Base-by-base conservation (phyloP, 2,329 filamentous ascomycete genomes). In the Lachnellula cervina region DNA sequence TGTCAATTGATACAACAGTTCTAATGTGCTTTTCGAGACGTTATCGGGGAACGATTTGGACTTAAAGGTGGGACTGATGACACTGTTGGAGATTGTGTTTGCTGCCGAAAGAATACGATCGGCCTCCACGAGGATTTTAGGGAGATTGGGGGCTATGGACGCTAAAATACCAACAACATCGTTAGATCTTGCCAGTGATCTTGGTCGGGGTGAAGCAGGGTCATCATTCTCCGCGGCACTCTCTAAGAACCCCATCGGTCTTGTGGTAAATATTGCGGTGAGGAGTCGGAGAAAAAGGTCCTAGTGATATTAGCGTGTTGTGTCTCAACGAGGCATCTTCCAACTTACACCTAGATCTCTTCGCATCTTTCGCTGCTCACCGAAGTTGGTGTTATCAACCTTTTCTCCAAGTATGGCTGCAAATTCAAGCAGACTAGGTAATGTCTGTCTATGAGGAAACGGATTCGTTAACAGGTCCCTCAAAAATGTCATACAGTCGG, bases 301-400 rank as follows among this genome's bases (percentile, higher is more conserved):
- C 88, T 95, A 61, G 40, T 45, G 42, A 6, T 37, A 60, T 76
- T 60, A 76, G 70, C 44, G 54, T 56, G 21, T 3, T 44, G 37
- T 23, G 21, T 3, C 48, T 43, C 47, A 37, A 2, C 17, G 25
- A 23, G 7, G 14, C 19, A 19, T 8, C 5, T 17, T 32, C 5
- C 2, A 28, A 80, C 88, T 72, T 78, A 93, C 90, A 23, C 89
- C 89, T 17, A 97, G 77, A 58, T 97, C 93, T 69, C 88, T 83
- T 59, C 92, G 84, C 90, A 97, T 96, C 71, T 88, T 91, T 51
- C 86, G 82, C 73, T 97, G 90, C 73, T 97, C 93, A 35, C 93
- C 93, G 72, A 97, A 97, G 65, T 92, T 97, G 13, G 93, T 99
- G 65, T 99, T 97, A 70, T 97, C 92, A 49, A 97, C 88, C 76